These are phyloP conservation scores for Gynostemma pentaphyllum DNA, from an alignment of 306 rosid genomes.

Conservation along the genomic window DNA sequence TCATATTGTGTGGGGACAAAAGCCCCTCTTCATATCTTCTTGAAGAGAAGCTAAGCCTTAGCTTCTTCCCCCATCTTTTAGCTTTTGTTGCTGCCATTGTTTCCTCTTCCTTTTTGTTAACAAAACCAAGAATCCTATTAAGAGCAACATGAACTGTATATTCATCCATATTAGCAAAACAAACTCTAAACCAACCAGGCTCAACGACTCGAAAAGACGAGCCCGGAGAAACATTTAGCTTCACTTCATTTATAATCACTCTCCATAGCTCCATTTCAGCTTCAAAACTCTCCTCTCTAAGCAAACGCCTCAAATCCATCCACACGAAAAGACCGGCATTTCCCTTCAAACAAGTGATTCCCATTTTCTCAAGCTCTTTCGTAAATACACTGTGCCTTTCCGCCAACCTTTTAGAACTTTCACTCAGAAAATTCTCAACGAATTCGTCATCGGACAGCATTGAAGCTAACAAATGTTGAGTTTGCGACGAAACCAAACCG, in stretches of 20 bases:
- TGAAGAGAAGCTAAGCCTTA: conserved; percentile 40
- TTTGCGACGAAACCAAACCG: conserved; percentile 68
- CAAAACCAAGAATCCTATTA: conserved; percentile 41
- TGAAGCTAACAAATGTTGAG: conserved; percentile 53
- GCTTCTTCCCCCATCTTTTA: conserved; percentile 29
- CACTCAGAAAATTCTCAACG: conserved; percentile 26
- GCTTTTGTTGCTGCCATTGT: not conserved
- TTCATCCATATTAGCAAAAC: conserved; percentile 84
- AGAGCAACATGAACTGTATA: conserved; percentile 54
- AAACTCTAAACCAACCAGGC: conserved; percentile 93
- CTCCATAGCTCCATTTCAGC: conserved; percentile 63
- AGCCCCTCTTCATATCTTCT: conserved; percentile 38
- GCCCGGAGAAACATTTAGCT: conserved; percentile 88
- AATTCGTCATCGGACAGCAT: conserved; percentile 62
- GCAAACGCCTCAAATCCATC: conserved; percentile 63
- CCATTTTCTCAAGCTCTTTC: conserved; percentile 42
- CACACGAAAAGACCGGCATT: conserved; percentile 71
- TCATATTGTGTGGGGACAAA: conserved; percentile 40
- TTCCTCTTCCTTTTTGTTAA: conserved; percentile 14
- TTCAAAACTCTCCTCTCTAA: conserved; percentile 42
- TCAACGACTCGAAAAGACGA: conserved; percentile 66
- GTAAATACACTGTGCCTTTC: conserved; percentile 30
- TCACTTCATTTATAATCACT: conserved; percentile 52
- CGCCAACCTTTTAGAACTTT: conserved; percentile 41
- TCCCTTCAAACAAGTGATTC: conserved; percentile 51